Base-by-base conservation (phyloP, 1,139 yeast genomes). In the Pichia norvegensis region DNA sequence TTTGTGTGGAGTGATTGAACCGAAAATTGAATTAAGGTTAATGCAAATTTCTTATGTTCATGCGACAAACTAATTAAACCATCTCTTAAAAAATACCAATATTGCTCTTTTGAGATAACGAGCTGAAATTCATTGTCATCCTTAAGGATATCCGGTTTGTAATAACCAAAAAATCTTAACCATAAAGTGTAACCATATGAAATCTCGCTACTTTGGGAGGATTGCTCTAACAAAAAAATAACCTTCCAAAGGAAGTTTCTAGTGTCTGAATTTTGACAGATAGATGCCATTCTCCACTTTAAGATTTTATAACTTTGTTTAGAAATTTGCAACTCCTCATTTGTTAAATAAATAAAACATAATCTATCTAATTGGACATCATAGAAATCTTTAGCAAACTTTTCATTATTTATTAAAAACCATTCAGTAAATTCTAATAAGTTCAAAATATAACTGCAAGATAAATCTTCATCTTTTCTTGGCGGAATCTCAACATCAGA, bases 11-110 rank as follows among this genome's bases (percentile, higher is more conserved):
- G 62, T 3, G 69, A 59, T 51, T 74, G 76, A 17, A 88, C 67
- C 0, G 95, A 74, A 21, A 76, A 61, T 53, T 81, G 81, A 38
- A 87, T 63, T 21, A 86, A 76, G 0, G 88, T 79, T 29, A 87
- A 66, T n/a, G 82, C 72, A 55, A 78, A 77, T 60, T 86, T 87
- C 43, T 88, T 73, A 47, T 76, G 79, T 51, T 85, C 95, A 56
- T 84, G 90, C 0, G 78, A 68, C 6, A 66, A 60, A 46, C 79
- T 73, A 14, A 73, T 70, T 35, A 86, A 65, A 0, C 87, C 85
- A 14, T 56, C 54, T 54, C 82, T 86, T 29, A 87, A 59, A 11
- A 61, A 56, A 11, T 52, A 45, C 95, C 95, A 87, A 59, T 83
- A 86, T 1, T 61, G 54, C 3, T 70, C 67, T 1, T 52, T 40